phyloP scores from a whole-genome alignment of 192 early-diverging fungal species.

The Backusella macrospora region DNA sequence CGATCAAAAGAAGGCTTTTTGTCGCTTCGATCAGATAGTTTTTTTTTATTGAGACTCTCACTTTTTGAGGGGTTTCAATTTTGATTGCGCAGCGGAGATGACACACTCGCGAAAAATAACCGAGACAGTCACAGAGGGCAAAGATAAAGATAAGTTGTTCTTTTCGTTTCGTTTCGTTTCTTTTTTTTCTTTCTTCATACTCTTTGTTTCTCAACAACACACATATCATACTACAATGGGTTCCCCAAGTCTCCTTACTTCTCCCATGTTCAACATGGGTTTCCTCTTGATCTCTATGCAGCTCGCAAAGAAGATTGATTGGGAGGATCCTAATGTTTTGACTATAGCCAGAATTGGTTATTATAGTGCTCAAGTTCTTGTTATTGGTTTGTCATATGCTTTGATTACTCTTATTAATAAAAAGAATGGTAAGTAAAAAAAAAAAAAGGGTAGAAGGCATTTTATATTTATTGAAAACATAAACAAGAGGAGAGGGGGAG shows the following conservation, averaged over 20 bases:
- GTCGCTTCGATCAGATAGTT: too few species aligned
- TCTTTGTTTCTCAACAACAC: background rate
- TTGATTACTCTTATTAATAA: constrained; percentile 51
- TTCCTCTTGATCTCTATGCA: constrained; percentile 72
- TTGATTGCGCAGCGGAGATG: background rate
- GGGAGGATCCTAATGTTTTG: constrained; percentile 67
- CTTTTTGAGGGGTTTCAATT: too few species aligned
- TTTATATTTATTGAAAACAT: background rate
- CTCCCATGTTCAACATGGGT: constrained; percentile 57
- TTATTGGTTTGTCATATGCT: constrained; percentile 47
- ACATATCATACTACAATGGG: constrained; percentile 28
- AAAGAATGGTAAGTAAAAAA: constrained; percentile 70
- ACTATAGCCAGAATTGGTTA: constrained; percentile 64
- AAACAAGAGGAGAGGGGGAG: background rate
- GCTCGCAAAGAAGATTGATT: constrained; percentile 68
- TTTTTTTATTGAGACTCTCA: too few species aligned
- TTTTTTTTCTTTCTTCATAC: background rate
- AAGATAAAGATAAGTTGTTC: background rate
- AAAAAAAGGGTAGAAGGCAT: background rate
- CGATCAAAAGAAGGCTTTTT: too few species aligned
- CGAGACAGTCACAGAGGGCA: background rate
- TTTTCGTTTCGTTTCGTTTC: background rate
- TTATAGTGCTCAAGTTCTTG: constrained; percentile 59
- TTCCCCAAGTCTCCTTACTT: constrained; percentile 36
- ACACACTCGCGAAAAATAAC: background rate